Percentiles rank a stretch among this genome's conserved stretches.
Evolutionary conservation across 1,284 basidiomycete genomes (phyloP).

Genomic region (Melampsora occidentalis): DNA sequence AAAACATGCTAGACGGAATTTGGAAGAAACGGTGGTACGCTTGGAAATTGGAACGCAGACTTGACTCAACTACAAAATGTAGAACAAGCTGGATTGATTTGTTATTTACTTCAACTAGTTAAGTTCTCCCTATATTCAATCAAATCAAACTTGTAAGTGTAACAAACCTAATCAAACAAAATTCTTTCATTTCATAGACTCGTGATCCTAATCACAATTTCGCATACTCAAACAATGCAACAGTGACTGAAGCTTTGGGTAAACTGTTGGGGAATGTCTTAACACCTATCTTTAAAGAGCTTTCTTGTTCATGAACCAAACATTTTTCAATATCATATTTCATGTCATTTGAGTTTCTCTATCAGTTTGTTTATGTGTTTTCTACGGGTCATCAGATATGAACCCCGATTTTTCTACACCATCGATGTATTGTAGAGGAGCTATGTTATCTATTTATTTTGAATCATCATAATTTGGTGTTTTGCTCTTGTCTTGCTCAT

Average conservation of each 20-base stretch:
- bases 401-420: too few species aligned
- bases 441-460: too few species aligned
- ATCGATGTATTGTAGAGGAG: too few species aligned
- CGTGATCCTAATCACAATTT: neutral
- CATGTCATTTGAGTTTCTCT: too few species aligned
- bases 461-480: too few species aligned
- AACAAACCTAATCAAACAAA: neutral
- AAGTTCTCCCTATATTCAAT: neutral
- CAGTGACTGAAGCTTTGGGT: neutral
- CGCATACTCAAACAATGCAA: neutral
- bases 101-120: conserved; percentile 6
- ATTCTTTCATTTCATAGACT: neutral
- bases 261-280: neutral
- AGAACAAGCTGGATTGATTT: neutral
- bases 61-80: neutral
- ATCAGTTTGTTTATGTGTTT: too few species aligned
- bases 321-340: too few species aligned
- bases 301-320: neutral
- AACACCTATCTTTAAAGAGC: neutral
- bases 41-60: conserved; percentile 1
- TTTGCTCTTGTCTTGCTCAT: too few species aligned
- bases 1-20: neutral
- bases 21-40: neutral
- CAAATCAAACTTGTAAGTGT: neutral
- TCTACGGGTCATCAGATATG: too few species aligned